Evolutionary conservation across 2,329 filamentous ascomycete species (phyloP).

Genomic region (Fusarium sp.): DNA sequence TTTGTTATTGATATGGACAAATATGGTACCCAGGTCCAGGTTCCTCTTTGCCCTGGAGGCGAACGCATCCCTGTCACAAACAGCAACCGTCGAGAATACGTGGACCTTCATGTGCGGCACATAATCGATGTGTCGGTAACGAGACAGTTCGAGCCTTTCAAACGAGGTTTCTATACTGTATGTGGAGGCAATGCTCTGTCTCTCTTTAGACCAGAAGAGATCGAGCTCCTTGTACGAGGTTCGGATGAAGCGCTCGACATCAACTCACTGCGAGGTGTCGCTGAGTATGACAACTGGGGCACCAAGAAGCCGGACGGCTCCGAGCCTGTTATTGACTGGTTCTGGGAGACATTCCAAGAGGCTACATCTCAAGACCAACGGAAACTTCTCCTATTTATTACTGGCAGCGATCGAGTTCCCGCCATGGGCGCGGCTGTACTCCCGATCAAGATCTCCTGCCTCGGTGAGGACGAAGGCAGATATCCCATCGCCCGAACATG

Average conservation of each 20-base stretch:
- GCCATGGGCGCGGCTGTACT: slow-evolving; percentile 86
- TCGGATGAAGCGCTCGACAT: slow-evolving; percentile 88
- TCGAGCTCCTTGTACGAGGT: slow-evolving; percentile 86
- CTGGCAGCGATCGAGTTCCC: slow-evolving; percentile 89
- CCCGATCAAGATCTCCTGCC: slow-evolving; percentile 78
- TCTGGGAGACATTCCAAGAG: slow-evolving; percentile 83
- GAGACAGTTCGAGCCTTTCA: slow-evolving; percentile 92
- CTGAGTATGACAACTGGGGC: slow-evolving; percentile 85
- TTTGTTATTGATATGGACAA: slow-evolving; percentile 82
- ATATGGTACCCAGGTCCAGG: slow-evolving; percentile 74
- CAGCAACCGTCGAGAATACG: slow-evolving; percentile 84
- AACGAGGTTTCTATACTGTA: slow-evolving; percentile 91
- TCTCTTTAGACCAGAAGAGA: slow-evolving; percentile 89
- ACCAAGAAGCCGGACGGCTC: slow-evolving; percentile 63
- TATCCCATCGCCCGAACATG: slow-evolving; percentile 91
- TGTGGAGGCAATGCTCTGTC: slow-evolving; percentile 89
- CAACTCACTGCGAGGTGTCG: slow-evolving; percentile 77
- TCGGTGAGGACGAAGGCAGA: slow-evolving; percentile 78
- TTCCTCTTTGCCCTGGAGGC: slow-evolving; percentile 80
- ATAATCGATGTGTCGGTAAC: slow-evolving; percentile 81
- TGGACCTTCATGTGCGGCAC: slow-evolving; percentile 84
- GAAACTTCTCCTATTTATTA: slow-evolving; percentile 85
- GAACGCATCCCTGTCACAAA: slow-evolving; percentile 84
- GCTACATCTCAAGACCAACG: slow-evolving; percentile 76
- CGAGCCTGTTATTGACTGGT: slow-evolving; percentile 82